phyloP scores from a whole-genome alignment of 2,329 filamentous ascomycete genomes.

The Chaetomium sp. region DNA sequence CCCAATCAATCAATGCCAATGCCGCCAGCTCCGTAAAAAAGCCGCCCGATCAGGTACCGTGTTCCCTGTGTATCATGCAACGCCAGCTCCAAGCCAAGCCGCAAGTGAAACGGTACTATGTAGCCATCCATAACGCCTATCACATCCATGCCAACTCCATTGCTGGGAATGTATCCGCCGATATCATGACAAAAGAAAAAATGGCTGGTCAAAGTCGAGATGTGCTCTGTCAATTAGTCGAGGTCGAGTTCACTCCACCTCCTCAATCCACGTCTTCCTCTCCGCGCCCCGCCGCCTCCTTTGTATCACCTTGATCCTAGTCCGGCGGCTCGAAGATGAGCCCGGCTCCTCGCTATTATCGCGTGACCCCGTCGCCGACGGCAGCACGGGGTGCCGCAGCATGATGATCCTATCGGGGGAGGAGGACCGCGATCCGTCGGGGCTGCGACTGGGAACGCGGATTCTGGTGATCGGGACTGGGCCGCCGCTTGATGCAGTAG shows the following conservation, averaged over 20 bases:
- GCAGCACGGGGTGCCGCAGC: constrained; percentile 22
- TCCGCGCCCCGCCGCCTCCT: background rate
- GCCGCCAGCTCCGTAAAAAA: background rate
- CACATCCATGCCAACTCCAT: background rate
- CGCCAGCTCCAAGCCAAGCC: constrained; percentile 1
- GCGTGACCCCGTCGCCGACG: constrained; percentile 15
- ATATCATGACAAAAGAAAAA: background rate
- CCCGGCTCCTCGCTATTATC: constrained; percentile 4
- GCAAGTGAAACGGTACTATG: background rate
- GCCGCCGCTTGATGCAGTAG: constrained; percentile 14
- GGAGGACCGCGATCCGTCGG: constrained; percentile 18
- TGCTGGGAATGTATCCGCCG: background rate
- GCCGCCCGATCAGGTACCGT: background rate
- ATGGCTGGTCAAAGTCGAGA: background rate
- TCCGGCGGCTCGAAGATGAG: background rate
- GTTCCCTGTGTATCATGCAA: constrained; percentile 1
- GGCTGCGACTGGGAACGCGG: constrained; percentile 24
- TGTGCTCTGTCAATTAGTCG: background rate
- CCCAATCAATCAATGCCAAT: constrained; percentile 1
- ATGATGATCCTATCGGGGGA: constrained; percentile 27
- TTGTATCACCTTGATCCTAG: constrained; percentile 22
- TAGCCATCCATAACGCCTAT: background rate
- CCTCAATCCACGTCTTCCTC: constrained; percentile 26
- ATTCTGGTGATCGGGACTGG: constrained; percentile 30
- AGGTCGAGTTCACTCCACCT: constrained; percentile 19